Base-by-base conservation (phyloP, 1,139 yeast genomes). In the Saccharomyces hybrid region DNA sequence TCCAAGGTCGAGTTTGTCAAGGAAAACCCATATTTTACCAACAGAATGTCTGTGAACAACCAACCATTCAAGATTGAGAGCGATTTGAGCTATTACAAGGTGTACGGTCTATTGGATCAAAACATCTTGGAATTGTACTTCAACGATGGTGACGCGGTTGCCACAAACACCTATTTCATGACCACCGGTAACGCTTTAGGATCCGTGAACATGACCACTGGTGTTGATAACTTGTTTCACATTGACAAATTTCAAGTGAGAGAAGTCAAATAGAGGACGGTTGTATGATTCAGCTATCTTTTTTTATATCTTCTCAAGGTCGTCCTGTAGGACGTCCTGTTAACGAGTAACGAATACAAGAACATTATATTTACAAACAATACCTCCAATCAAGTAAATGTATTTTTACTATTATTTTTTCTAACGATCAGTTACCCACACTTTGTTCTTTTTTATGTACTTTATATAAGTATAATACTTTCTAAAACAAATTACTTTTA, bases 181-280 rank as follows among this genome's bases (percentile, higher is more conserved):
- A 53, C 55, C 4, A 57, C 59, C 4, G 62, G 60, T 8, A 55
- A 56, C 52, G 54, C 57, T 47, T 55, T 64, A 11, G 57, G 62
- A 24, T 47, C 53, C 24, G 48, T 63, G 19, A 58, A 55, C 8
- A 46, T 71, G 56, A 42, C 50, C 26, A 50, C 62, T 2, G 53
- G 56, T 42, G 54, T 56, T 72, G 79, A 60, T 72, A 75, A 63
- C 19, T 60, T 55, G 32, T 61, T 53, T 54, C 47, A 54, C n/a
- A 47, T 61, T 42, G 47, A 54, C 21, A 49, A 58, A 26, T 50
- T 61, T 14, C 53, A 53, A 28, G 54, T 55, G 29, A 51, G 52
- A 21, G 57, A 57, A 29, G 29, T 56, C 1, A 48, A 26, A 32
- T 52, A 34, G 38, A 34, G 21, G 16, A n/a, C n/a, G n/a, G 21